A percentile compares a stretch with the other conserved stretches of the same genome.
These are phyloP conservation scores for Psilocybe azurescens DNA, from an alignment of 768 basidiomycete species.

Conservation along the genomic window DNA sequence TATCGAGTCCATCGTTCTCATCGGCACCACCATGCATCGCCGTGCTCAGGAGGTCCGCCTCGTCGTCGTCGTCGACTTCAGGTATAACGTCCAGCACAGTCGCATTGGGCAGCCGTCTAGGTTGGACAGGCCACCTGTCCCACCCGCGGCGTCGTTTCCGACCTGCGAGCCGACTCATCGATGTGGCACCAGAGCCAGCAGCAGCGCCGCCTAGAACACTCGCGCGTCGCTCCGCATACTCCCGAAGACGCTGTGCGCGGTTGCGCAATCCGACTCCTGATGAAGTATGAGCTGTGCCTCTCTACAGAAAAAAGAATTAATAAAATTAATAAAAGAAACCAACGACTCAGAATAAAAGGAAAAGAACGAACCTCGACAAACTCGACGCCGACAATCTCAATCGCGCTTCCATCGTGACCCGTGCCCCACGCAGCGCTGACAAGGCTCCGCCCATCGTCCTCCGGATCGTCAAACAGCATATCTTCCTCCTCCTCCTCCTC, in stretches of 20 bases:
- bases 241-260: slow-evolving; percentile 67
- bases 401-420: slow-evolving; percentile 77
- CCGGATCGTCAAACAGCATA: slow-evolving; percentile 34
- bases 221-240: slow-evolving; percentile 66
- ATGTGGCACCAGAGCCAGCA: not conserved
- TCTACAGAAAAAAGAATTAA: slow-evolving; percentile 37
- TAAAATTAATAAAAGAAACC: not conserved
- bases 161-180: slow-evolving; percentile 35
- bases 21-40: not conserved
- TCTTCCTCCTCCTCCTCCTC: slow-evolving; percentile 35
- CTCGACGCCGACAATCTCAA: slow-evolving; percentile 70
- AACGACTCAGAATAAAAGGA: slow-evolving; percentile 3
- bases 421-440: slow-evolving; percentile 80
- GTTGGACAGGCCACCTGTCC: slow-evolving; percentile 35
- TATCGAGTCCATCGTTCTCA: slow-evolving; percentile 12
- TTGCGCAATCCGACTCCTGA: slow-evolving; percentile 64
- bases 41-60: slow-evolving; percentile 17
- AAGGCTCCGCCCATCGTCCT: slow-evolving; percentile 65
- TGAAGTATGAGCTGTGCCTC: slow-evolving; percentile 51
- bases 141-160: slow-evolving; percentile 48
- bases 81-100: slow-evolving; percentile 44
- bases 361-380: slow-evolving; percentile 61
- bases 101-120: slow-evolving; percentile 42
- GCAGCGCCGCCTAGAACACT: slow-evolving; percentile 44
- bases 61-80: slow-evolving; percentile 39